Conservation (phyloP, 257 asterid genomes). For the Verbascum thapsus region DNA sequence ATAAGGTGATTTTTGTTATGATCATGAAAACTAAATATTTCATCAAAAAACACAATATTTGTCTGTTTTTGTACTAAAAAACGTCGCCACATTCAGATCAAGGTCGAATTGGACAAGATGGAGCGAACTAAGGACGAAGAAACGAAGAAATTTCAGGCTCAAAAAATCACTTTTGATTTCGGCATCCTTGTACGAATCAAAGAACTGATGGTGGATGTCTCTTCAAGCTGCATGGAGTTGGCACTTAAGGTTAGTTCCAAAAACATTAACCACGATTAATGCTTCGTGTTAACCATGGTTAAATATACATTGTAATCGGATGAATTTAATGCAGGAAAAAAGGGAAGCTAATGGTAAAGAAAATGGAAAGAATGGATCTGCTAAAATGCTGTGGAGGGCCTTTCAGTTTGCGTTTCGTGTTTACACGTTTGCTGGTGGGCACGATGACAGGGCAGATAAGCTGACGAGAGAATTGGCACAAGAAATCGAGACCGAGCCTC, state of each 20-base stretch:
- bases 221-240: constrained; percentile 81
- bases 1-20: constrained; percentile 45
- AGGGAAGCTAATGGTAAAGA: constrained; percentile 46
- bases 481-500: constrained; percentile 63
- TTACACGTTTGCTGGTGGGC: constrained; percentile 88
- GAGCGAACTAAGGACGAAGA: constrained; percentile 89
- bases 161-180: constrained; percentile 77
- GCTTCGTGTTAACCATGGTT: neutral
- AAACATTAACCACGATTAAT: neutral
- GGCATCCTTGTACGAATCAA: constrained; percentile 74
- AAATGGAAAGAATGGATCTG: constrained; percentile 48
- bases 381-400: constrained; percentile 76
- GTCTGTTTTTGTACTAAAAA: constrained; percentile 14
- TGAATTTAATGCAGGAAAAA: constrained; percentile 53
- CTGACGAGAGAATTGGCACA: constrained; percentile 77
- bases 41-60: neutral
- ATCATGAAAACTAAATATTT: neutral
- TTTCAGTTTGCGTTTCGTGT: constrained; percentile 86
- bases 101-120: constrained; percentile 71
- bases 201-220: constrained; percentile 78
- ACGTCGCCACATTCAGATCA: constrained; percentile 48
- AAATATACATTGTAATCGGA: neutral
- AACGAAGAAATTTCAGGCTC: constrained; percentile 61
- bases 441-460: constrained; percentile 83
- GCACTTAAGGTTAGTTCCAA: constrained; percentile 71